Base-by-base conservation (phyloP, 1,284 basidiomycete genomes). In the Ceratobasidium papillatum region DNA sequence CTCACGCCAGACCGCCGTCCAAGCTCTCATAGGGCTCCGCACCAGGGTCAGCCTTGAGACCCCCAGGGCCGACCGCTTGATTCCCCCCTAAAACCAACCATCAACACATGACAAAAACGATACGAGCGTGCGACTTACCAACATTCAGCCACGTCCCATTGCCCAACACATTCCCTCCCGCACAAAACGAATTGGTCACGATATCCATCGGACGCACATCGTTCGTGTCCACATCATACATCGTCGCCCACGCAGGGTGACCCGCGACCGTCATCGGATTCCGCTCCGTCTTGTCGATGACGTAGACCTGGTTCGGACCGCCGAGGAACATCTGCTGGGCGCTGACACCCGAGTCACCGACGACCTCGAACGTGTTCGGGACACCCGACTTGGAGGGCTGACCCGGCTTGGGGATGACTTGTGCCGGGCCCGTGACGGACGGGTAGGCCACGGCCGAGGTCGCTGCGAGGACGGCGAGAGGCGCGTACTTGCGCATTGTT, bases 151-250 rank as follows among this genome's bases (percentile, higher is more conserved):
- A 76, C 5, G 75, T 75, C 14, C 77, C 77, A 45, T 77, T 74
- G 43, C 76, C 77, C 19, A 77, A 72, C 22, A 75, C 69, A 36
- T 58, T 74, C 12, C 77, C 76, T 25, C 74, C 76, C 5, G 77
- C 77, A 34, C 76, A 77, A 65, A 77, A 77, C 61, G 77, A 68
- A 77, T 85, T 85, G 61, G 82, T 83, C 30, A 80, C 68, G 34
- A 86, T 80, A 77, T 84, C 84, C 84, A 86, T 85, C 9, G 83
- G 68, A 5, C 82, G 81, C 58, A 78, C 81, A 8, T 76, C 76
- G 77, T 85, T 85, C 19, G 82, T 82, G 22, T 78, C 76, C 43
- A 82, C 79, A 76, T 85, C 82, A 75, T 84, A 85, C 76, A 84
- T 83, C 9, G 76, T 74, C 38, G 74, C 77, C 76, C 75, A 78